Conservation (phyloP, 495 filamentous ascomycete species). For the Penicillium robsamsonii region DNA sequence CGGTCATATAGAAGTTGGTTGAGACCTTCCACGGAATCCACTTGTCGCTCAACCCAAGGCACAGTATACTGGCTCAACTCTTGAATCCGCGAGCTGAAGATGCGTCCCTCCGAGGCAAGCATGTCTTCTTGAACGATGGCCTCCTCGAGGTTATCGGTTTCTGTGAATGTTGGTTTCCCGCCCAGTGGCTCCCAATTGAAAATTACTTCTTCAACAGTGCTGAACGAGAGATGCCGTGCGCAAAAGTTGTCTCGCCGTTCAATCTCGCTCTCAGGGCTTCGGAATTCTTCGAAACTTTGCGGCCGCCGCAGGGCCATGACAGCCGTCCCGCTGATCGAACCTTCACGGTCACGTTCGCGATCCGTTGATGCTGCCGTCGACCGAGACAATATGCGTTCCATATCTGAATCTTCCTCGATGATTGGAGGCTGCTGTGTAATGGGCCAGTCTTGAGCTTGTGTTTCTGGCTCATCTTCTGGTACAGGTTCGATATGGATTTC, state of each 20-base stretch:
- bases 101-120: conserved; percentile 58
- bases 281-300: conserved; percentile 43
- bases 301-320: conserved; percentile 43
- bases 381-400: conserved; percentile 31
- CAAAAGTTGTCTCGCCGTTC: conserved; percentile 44
- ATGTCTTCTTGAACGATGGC: conserved; percentile 48
- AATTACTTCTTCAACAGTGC: conserved; percentile 81
- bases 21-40: conserved; percentile 60
- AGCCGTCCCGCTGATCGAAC: conserved; percentile 22
- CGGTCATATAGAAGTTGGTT: conserved; percentile 59
- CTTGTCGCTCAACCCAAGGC: conserved; percentile 66
- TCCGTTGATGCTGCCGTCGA: conserved; percentile 40
- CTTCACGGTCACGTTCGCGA: conserved; percentile 23
- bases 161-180: conserved; percentile 33
- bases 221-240: conserved; percentile 84
- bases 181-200: conserved; percentile 62
- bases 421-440: conserved; percentile 17
- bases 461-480: conserved; percentile 21
- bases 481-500: conserved; percentile 38
- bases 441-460: conserved; percentile 17
- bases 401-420: conserved; percentile 32
- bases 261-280: conserved; percentile 19
- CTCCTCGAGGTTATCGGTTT: conserved; percentile 36
- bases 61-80: conserved; percentile 46
- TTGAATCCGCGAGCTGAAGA: conserved; percentile 54